phyloP scores from a whole-genome alignment of 352 stramenopile species.

The Phytophthora meadii region DNA sequence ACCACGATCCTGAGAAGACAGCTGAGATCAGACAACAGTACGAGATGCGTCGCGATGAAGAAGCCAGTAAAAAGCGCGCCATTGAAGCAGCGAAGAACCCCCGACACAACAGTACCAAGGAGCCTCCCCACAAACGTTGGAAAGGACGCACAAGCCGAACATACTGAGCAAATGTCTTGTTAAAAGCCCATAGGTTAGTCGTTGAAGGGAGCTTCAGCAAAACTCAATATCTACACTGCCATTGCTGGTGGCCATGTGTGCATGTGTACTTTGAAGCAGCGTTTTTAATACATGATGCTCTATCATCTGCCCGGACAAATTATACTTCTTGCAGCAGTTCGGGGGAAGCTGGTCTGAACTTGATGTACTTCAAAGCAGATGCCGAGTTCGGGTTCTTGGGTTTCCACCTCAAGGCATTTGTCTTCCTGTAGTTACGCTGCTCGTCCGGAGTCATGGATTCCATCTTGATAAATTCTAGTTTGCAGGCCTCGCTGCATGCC shows the following conservation, averaged over 20 bases:
- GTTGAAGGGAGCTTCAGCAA: constrained; percentile 21
- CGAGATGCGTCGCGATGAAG: constrained; percentile 66
- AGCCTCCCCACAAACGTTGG: constrained; percentile 71
- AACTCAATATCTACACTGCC: not conserved
- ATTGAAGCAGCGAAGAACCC: constrained; percentile 29
- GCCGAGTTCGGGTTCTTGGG: constrained; percentile 60
- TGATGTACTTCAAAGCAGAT: constrained; percentile 54
- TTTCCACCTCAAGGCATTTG: constrained; percentile 60
- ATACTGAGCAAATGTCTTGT: constrained; percentile 30
- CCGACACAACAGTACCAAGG: constrained; percentile 36
- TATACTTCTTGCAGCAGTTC: constrained; percentile 26
- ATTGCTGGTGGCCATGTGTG: too few relatives aligned
- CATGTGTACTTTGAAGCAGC: not conserved
- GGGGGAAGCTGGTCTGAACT: constrained; percentile 51
- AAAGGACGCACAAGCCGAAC: constrained; percentile 48
- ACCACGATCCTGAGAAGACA: constrained; percentile 78
- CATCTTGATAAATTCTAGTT: constrained; percentile 66
- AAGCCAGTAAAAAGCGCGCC: constrained; percentile 57
- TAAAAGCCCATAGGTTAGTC: constrained; percentile 18
- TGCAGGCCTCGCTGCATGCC: constrained; percentile 61
- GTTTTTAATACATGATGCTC: too few relatives aligned
- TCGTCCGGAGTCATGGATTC: constrained; percentile 53
- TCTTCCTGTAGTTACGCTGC: constrained; percentile 65
- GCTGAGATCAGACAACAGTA: constrained; percentile 67
- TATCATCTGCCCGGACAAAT: not conserved